Evolutionary conservation across 1,139 yeast species (phyloP).

Genomic region (Kodamaea sp.): DNA sequence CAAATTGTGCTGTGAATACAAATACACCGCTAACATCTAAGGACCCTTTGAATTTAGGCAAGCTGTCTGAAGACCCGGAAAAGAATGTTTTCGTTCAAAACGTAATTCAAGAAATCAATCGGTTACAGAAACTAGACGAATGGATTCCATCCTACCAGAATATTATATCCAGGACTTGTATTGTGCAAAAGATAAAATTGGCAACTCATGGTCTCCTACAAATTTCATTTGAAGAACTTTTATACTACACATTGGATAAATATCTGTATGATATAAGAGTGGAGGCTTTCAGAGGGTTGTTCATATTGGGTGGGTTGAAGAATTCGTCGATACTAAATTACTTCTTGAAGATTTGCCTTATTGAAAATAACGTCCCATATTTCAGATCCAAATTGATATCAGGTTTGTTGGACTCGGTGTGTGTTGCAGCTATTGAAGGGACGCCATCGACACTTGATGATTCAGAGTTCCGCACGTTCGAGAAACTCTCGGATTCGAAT

Average conservation of each 20-base stretch:
- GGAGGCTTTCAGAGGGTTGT: conserved; percentile 69
- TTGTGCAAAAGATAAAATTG: conserved; percentile 59
- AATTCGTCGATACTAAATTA: conserved; percentile 62
- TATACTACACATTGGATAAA: conserved; percentile 53
- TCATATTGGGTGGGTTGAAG: conserved; percentile 75
- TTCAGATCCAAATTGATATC: conserved; percentile 53
- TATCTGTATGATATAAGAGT: conserved; percentile 58
- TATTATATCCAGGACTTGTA: conserved; percentile 56
- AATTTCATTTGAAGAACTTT: conserved; percentile 50
- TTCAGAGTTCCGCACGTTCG: conserved; percentile 51
- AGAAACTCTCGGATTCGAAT: conserved; percentile 23
- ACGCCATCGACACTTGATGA: conserved; percentile 56
- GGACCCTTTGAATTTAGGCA: background rate
- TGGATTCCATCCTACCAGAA: conserved; percentile 82
- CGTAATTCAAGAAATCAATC: conserved; percentile 53
- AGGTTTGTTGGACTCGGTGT: conserved; percentile 52
- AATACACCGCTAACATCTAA: conserved; percentile 24
- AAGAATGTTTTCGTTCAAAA: conserved; percentile 26
- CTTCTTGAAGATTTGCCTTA: conserved; percentile 56
- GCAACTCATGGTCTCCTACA: conserved; percentile 58
- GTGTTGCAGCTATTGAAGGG: conserved; percentile 72
- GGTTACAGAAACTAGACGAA: conserved; percentile 78
- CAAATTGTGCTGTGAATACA: conserved; percentile 36
- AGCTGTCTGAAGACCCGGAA: conserved; percentile 2
- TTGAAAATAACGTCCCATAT: conserved; percentile 52